Conservation (phyloP, 1,139 yeast species). For the Candida buenavistaensis region DNA sequence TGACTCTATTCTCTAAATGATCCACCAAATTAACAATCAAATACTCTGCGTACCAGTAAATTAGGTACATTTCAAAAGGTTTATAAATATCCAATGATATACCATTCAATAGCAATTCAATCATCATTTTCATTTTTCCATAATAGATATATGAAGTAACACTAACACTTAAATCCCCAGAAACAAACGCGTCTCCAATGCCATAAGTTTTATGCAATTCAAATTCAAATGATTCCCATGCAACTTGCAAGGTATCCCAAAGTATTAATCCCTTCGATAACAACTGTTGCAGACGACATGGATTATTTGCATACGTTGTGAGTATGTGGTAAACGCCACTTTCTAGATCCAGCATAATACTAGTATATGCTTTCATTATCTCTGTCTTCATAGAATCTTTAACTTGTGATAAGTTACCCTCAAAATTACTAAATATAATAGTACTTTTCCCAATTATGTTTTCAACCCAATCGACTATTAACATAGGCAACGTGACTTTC, state of each 20-base stretch:
- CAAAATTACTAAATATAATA: conserved; percentile 20
- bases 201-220: conserved; percentile 32
- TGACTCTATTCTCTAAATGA: conserved; percentile 51
- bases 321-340: conserved; percentile 55
- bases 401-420: conserved; percentile 23
- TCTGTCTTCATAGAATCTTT: conserved; percentile 15
- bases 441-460: conserved; percentile 27
- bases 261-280: conserved; percentile 53
- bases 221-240: conserved; percentile 54
- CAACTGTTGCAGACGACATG: conserved; percentile 79
- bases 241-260: conserved; percentile 84
- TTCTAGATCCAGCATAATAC: conserved; percentile 33
- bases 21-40: conserved; percentile 49
- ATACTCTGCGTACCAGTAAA: conserved; percentile 68
- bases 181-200: conserved; percentile 34
- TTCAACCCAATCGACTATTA: conserved; percentile 25
- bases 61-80: conserved; percentile 64
- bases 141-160: conserved; percentile 68
- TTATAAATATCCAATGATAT: conserved; percentile 76
- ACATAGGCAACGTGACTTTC: conserved; percentile 14
- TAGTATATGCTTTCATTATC: conserved; percentile 7
- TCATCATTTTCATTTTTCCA: conserved; percentile 68
- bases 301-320: conserved; percentile 65
- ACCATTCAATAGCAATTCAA: conserved; percentile 70
- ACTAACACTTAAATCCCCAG: conserved; percentile 42